A percentile compares a stretch with the other conserved stretches of the same genome.
Conservation (phyloP, 345 rosid species). For the Eutrema yunnanense region DNA sequence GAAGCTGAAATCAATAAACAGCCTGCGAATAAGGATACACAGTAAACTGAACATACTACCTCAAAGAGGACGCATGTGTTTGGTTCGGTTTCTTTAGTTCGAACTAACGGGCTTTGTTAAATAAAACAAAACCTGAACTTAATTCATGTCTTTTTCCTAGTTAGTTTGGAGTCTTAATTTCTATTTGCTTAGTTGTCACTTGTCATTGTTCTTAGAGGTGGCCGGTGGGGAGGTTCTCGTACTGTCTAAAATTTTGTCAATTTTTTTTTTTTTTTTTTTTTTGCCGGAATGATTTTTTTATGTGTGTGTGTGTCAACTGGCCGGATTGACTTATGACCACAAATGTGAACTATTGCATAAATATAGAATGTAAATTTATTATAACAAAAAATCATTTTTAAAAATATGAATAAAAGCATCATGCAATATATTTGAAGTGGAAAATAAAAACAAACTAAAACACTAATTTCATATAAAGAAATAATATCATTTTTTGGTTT, state of each 20-base stretch:
- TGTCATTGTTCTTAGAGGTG: not conserved
- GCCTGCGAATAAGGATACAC: not conserved
- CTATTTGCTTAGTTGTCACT: not conserved
- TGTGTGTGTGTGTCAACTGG: no score
- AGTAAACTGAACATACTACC: not conserved
- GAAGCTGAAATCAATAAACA: not conserved
- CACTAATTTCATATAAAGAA: no score
- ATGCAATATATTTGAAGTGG: no score
- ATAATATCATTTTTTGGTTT: no score
- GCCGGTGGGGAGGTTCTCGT: not conserved
- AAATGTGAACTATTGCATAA: no score
- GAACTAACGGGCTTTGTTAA: not conserved
- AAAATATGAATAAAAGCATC: no score
- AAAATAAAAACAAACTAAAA: no score
- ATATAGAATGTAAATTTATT: no score
- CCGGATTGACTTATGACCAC: no score
- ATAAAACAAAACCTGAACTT: not conserved
- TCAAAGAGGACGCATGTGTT: not conserved
- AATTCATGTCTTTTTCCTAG: not conserved
- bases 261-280: no score
- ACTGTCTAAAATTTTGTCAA: not conserved
- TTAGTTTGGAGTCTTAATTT: not conserved
- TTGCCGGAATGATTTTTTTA: no score
- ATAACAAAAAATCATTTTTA: no score
- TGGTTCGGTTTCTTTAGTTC: not conserved